Percentiles rank a stretch among this genome's conserved stretches.
Evolutionary conservation across 805 yeast species (phyloP).

Genomic region (Torulaspora microellipsoides): DNA sequence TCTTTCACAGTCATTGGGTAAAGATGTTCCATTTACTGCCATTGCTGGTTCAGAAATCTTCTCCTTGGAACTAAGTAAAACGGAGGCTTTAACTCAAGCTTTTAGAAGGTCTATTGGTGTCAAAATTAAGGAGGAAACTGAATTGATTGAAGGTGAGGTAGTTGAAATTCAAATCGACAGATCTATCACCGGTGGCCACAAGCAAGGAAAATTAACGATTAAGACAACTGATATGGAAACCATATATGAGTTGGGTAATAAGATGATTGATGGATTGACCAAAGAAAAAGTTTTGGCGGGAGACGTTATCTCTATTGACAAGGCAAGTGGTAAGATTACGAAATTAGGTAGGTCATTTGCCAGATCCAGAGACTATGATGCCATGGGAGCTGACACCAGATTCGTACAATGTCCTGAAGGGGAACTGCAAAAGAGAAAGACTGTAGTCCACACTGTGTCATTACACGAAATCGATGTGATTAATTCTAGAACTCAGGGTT

Average conservation of each 20-base stretch:
- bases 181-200: slow-evolving; percentile 94
- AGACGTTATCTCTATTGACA: slow-evolving; percentile 92
- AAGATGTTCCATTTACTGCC: slow-evolving; percentile 86
- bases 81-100: slow-evolving; percentile 95
- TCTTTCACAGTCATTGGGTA: slow-evolving; percentile 63
- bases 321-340: slow-evolving; percentile 89
- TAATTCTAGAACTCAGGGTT: slow-evolving; percentile 96
- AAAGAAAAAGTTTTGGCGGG: slow-evolving; percentile 96
- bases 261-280: slow-evolving; percentile 90
- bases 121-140: slow-evolving; percentile 93
- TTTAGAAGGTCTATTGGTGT: slow-evolving; percentile 95
- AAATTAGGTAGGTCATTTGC: slow-evolving; percentile 95
- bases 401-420: slow-evolving; percentile 99
- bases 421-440: slow-evolving; percentile 91
- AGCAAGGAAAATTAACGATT: slow-evolving; percentile 95
- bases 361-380: slow-evolving; percentile 95
- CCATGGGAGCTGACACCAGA: slow-evolving; percentile 97
- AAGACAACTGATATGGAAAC: slow-evolving; percentile 99
- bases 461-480: slow-evolving; percentile 97
- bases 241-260: slow-evolving; percentile 88
- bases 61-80: slow-evolving; percentile 86
- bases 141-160: slow-evolving; percentile 97
- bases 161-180: slow-evolving; percentile 94
- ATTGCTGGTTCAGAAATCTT: slow-evolving; percentile 92
- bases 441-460: slow-evolving; percentile 96